Percentiles rank a stretch among this genome's conserved stretches.
Conservation (phyloP, 1,284 basidiomycete genomes). For the Taiwanofungus camphoratus region DNA sequence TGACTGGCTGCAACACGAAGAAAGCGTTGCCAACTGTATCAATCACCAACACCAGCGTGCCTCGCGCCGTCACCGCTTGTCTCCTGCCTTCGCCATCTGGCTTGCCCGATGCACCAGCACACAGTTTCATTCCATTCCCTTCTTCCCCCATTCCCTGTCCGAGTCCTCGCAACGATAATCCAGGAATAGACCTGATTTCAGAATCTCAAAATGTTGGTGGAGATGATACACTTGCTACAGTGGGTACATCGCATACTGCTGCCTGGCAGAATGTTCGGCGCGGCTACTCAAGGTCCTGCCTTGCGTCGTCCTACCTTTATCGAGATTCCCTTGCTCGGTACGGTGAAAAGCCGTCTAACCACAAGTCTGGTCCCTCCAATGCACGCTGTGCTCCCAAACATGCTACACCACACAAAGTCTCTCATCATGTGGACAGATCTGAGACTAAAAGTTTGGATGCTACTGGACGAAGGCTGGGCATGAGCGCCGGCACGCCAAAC, state of each 20-base stretch:
- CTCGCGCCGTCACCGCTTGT: conserved; percentile 12
- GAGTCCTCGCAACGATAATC: conserved; percentile 3
- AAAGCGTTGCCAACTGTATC: conserved; percentile 28
- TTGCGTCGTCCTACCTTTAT: conserved; percentile 21
- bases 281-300: conserved; percentile 19
- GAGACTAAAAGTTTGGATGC: not conserved
- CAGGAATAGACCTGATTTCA: conserved; percentile 3
- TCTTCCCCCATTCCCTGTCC: conserved; percentile 24
- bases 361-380: not conserved
- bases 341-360: not conserved
- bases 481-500: conserved; percentile 15
- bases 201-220: conserved; percentile 4
- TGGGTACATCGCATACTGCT: conserved; percentile 15
- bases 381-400: conserved; percentile 1
- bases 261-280: conserved; percentile 15
- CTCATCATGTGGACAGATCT: too few species aligned
- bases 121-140: conserved; percentile 24
- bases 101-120: conserved; percentile 8
- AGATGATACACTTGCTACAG: conserved; percentile 3
- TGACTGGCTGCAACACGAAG: conserved; percentile 6
- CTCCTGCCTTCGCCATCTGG: conserved; percentile 4
- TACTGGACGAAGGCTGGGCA: conserved; percentile 17
- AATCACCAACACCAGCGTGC: conserved; percentile 22
- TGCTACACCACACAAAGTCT: not conserved
- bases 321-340: conserved; percentile 7